Evolutionary conservation across 1,284 basidiomycete species (phyloP), one percentile per base, ranked within the genome.

Genomic region (Psilocybe mexicana): DNA sequence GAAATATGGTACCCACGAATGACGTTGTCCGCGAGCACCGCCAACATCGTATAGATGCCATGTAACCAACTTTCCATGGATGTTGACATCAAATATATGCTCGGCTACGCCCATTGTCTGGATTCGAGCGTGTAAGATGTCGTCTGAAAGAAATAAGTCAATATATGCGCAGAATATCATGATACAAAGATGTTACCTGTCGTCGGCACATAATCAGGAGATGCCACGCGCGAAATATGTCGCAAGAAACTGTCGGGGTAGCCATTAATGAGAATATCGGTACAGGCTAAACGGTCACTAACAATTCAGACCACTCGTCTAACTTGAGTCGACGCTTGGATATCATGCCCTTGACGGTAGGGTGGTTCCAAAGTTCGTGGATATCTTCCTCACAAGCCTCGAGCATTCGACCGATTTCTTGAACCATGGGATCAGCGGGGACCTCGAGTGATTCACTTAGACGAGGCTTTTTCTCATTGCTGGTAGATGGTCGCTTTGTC

Each of bases 231-330:
- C 52, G 75, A 72, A 44, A 93, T 88, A 67, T 89, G 81, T 63
- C 80, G 79, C 54, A 93, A 71, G 77, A 93, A 93, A 67, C 90
- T 93, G 64, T 57, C 51, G 49, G 30, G 49, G 38, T 68, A 14
- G 65, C 59, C 58, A 60, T 40, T 42, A 30, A 50, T 30, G 24
- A 38, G 14, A 35, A 55, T 49, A 58, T 55, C 25, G 38, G 42
- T 48, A 51, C 57, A 49, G 63, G 56, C 64, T 62, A 60, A 24
- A 42, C 43, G 45, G 56, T 52, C 25, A 79, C 90, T 71, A 68
- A 92, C 91, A 88, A 92, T 73, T 90, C 88, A 7, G 88, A 85
- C 85, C 89, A 92, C 69, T 93, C 90, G 63, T 93, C 90, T 52
- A 93, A 73, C 65, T 88, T 87, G 52, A 93, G 73, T 61, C 86